These are phyloP conservation scores for Hypocreales sp. DNA, from an alignment of 2,329 filamentous ascomycete genomes.

Conservation along the genomic window DNA sequence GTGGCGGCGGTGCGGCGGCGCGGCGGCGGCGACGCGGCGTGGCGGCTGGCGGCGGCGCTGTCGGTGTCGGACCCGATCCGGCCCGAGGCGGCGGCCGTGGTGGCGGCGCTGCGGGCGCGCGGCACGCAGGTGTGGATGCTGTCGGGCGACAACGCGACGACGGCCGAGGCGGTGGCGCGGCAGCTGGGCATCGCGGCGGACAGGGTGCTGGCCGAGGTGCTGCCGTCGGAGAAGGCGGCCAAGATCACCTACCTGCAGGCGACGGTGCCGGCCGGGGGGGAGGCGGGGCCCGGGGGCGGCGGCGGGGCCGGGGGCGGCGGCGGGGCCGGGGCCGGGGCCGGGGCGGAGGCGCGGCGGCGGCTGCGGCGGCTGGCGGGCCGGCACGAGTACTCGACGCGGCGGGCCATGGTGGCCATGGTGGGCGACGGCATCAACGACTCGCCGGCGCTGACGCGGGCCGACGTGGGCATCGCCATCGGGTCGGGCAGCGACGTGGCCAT, in stretches of 20 bases:
- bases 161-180: conserved; percentile 62
- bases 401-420: conserved; percentile 60
- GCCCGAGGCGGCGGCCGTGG: conserved; percentile 49
- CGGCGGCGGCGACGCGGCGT: conserved; percentile 11
- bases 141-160: conserved; percentile 79
- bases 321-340: no score
- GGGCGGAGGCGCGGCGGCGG: no score
- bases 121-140: conserved; percentile 80
- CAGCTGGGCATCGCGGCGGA: conserved; percentile 56
- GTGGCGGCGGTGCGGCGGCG: conserved; percentile 31
- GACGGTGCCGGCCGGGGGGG: conserved; percentile 22
- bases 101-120: conserved; percentile 45
- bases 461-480: conserved; percentile 73
- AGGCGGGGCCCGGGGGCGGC: not conserved
- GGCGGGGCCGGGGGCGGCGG: no score
- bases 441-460: conserved; percentile 63
- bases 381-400: conserved; percentile 14
- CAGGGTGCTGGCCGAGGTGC: conserved; percentile 75
- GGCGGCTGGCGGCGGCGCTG: conserved; percentile 47
- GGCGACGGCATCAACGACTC: conserved; percentile 86
- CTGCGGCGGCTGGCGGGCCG: no score
- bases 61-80: conserved; percentile 72
- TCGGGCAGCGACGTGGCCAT: conserved; percentile 76
- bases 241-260: conserved; percentile 50
- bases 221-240: conserved; percentile 68